Base-by-base conservation (phyloP, 2,329 filamentous ascomycete species). In the Colletotrichum lindemuthianum region DNA sequence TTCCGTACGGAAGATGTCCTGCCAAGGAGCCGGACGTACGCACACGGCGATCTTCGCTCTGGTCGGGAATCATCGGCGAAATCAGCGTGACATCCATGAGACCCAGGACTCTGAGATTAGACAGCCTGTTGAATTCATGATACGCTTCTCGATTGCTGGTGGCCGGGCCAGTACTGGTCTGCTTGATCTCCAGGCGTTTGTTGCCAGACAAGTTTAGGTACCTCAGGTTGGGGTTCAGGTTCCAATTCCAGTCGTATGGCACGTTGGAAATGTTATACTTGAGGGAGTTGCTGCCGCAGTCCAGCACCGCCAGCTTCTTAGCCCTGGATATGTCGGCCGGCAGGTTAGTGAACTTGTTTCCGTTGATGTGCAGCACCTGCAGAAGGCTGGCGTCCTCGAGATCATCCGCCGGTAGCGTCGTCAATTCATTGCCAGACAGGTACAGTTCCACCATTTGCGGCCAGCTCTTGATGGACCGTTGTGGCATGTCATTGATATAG, bases 201-300 rank as follows among this genome's bases (percentile, higher is more conserved):
- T 99, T 99, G 55, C 96, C 96, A 0, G 95, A 98, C 73, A 99
- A 84, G 73, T 98, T 99, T 67, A 99, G 89, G 73, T 96, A 99
- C 68, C 94, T 91, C 69, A 99, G 81, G 71, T 97, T 96, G 52
- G 92, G 92, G 72, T 99, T 99, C 84, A 96, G 92, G 73, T 98
- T 98, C 96, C 96, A 99, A 72, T 99, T 99, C 96, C 96, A 99
- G 75, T 99, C 96, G 74, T 99, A 99, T 0, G 95, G 96, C 84
- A 97, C 97, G 73, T 99, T 99, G 36, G 93, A 96, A 51, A 99
- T 96, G 75, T 99, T 99, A 85, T 99, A 99, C 77, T 98, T 99
- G 61, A 99, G 83, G 24, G 88, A 89, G 74, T 99, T 99, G 83
- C 92, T 97, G 66, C 94, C 95, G 67, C 96, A 96, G 77, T 99